Conservation (phyloP, 2,329 filamentous ascomycete species). For the Calonectria pseudoreteaudii region DNA sequence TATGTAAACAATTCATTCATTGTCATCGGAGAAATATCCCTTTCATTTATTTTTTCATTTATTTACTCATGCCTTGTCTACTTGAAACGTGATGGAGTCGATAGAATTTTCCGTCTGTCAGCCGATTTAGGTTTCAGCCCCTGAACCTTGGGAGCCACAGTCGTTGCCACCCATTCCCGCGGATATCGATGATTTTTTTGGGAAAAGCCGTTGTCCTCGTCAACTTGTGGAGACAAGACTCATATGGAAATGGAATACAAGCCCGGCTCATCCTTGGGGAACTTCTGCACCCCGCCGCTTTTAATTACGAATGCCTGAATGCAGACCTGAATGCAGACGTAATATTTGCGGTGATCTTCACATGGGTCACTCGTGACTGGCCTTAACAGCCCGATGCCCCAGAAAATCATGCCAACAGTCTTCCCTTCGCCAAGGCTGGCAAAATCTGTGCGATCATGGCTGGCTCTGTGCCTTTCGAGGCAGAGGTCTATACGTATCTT, state of each 20-base stretch:
- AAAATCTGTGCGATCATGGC: background rate
- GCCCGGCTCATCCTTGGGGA: background rate
- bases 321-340: conserved; percentile 1
- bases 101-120: background rate
- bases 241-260: background rate
- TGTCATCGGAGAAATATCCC: background rate
- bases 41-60: background rate
- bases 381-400: conserved; percentile 1
- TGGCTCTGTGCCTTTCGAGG: background rate
- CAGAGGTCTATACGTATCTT: background rate
- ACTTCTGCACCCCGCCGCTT: background rate
- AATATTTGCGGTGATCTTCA: background rate
- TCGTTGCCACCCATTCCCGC: background rate
- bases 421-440: background rate
- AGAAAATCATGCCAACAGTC: background rate
- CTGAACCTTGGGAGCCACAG: conserved; percentile 6
- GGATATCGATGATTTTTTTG: background rate
- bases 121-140: background rate
- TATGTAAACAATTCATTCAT: background rate
- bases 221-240: background rate
- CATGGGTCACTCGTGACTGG: background rate
- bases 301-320: background rate
- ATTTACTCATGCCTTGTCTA: background rate
- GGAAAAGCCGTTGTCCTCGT: background rate
- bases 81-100: background rate